Percentiles rank a stretch among this genome's conserved stretches.
phyloP scores from a whole-genome alignment of 495 filamentous ascomycete genomes.

The Hypoxylon cercidicola region DNA sequence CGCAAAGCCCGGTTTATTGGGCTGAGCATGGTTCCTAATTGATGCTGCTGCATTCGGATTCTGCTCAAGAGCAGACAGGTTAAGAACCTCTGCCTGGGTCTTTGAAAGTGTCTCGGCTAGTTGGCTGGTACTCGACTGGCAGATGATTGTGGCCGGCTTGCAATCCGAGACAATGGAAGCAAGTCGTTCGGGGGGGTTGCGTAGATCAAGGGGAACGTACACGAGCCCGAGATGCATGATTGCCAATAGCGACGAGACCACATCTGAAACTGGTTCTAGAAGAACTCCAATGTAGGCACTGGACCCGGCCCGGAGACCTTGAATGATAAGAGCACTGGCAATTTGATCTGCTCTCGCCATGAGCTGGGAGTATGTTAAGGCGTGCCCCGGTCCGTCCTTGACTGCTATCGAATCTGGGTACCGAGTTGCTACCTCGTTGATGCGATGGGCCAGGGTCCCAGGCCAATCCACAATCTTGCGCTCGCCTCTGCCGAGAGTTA shows the following conservation, averaged over 20 bases:
- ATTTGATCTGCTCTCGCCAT: too few species aligned
- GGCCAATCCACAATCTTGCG: too few species aligned
- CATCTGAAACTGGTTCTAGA: constrained; percentile 2
- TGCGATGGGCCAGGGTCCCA: too few species aligned
- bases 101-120: not conserved
- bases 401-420: too few species aligned
- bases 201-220: constrained; percentile 16
- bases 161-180: constrained; percentile 9
- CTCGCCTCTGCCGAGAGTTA: too few species aligned
- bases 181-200: not conserved
- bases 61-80: not conserved
- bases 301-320: too few species aligned
- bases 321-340: too few species aligned
- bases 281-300: too few species aligned
- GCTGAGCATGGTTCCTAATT: not conserved
- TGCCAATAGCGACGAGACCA: constrained; percentile 9
- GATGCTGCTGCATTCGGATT: not conserved
- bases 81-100: not conserved
- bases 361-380: too few species aligned
- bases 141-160: not conserved
- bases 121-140: constrained; percentile 13
- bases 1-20: constrained; percentile 37
- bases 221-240: constrained; percentile 4
- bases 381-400: too few species aligned
- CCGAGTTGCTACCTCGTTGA: too few species aligned